phyloP scores from a whole-genome alignment of 2,329 filamentous ascomycete species.

The Geoglossum cookeanum region DNA sequence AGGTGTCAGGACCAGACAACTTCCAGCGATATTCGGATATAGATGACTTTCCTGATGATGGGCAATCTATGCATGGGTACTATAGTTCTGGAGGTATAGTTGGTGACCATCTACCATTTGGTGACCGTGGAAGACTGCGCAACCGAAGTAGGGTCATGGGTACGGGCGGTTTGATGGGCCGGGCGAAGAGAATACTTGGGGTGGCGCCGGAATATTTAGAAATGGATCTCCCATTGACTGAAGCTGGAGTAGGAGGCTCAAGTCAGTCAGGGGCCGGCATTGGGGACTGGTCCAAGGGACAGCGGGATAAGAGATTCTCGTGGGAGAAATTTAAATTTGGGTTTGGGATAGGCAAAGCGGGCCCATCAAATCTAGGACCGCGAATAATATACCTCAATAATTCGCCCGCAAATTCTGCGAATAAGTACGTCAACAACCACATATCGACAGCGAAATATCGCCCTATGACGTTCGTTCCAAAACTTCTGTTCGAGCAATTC shows the following conservation, averaged over 20 bases:
- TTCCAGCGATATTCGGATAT: constrained; percentile 84
- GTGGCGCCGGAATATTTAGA: constrained; percentile 80
- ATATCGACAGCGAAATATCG: constrained; percentile 98
- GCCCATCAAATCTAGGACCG: constrained; percentile 80
- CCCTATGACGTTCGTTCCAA: constrained; percentile 74
- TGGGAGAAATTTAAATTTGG: constrained; percentile 86
- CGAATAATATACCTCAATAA: constrained; percentile 94
- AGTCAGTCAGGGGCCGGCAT: constrained; percentile 23
- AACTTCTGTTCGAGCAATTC: constrained; percentile 96
- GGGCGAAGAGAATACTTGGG: constrained; percentile 75
- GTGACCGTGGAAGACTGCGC: constrained; percentile 36
- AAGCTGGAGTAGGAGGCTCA: constrained; percentile 39
- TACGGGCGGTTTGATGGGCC: constrained; percentile 69
- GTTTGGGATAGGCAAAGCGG: constrained; percentile 64
- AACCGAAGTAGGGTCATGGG: constrained; percentile 79
- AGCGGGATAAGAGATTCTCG: constrained; percentile 38
- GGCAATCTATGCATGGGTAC: constrained; percentile 53
- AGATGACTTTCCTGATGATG: constrained; percentile 64
- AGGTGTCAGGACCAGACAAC: constrained; percentile 59
- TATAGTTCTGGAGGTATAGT: constrained; percentile 48
- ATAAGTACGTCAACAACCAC: constrained; percentile 91
- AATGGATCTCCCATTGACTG: constrained; percentile 92
- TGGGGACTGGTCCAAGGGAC: constrained; percentile 15
- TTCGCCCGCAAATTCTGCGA: constrained; percentile 68
- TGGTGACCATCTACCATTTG: constrained; percentile 32